Percentiles rank a stretch among this genome's conserved stretches.
phyloP scores from a whole-genome alignment of 2,329 filamentous ascomycete species.

The Curvularia eragrostidis region DNA sequence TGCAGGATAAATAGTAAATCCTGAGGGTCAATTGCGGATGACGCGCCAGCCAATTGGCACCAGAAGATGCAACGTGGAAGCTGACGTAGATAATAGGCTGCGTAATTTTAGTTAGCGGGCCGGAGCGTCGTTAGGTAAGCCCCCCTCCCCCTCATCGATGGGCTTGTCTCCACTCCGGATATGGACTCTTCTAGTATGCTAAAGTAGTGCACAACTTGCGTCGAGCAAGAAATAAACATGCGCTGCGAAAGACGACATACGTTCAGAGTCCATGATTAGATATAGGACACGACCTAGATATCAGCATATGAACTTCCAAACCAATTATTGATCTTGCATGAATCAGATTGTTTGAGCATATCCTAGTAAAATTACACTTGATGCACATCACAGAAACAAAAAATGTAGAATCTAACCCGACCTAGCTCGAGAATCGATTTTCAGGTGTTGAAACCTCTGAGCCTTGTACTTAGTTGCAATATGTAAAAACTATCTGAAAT shows the following conservation, averaged over 20 bases:
- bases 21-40: constrained; percentile 6
- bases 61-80: constrained; percentile 48
- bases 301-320: no score
- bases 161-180: not conserved
- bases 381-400: not conserved
- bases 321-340: not conserved
- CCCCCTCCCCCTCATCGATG: not conserved
- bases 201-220: not conserved
- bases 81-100: constrained; percentile 21
- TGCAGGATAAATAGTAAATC: not conserved
- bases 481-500: not conserved
- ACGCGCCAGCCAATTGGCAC: constrained; percentile 34
- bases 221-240: not conserved
- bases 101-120: constrained; percentile 4
- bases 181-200: not conserved
- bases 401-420: not conserved
- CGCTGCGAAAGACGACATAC: not conserved
- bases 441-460: not conserved
- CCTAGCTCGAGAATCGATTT: not conserved
- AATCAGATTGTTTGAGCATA: not conserved
- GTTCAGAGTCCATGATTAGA: not conserved
- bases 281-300: not conserved
- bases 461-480: not conserved
- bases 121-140: constrained; percentile 13
- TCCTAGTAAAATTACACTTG: not conserved